Evolutionary conservation across 352 stramenopile species (phyloP), one percentile per base, ranked within the genome.

Genomic region (Globisporangium apiculatum): DNA sequence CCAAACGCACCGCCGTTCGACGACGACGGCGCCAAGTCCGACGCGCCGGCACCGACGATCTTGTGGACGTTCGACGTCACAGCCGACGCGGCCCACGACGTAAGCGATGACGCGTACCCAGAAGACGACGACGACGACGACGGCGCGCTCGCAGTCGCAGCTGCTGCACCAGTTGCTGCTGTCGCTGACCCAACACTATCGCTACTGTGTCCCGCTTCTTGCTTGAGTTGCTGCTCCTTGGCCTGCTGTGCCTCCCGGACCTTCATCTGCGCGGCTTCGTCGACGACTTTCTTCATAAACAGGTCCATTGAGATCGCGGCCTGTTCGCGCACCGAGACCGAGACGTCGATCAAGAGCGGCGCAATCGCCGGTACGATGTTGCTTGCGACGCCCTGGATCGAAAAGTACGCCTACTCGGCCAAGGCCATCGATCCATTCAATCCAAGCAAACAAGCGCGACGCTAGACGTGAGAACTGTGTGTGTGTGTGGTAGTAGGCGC

Each of bases 271-370:
- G 61, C 73, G n/a, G 74, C 76, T 66, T 91, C 85, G 41, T 87
- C 72, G 61, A 82, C 74, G 6, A 93, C 70, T 60, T 87, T 89
- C 55, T 89, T 89, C 75, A 91, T 90, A 55, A 92, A 93, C 55
- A 83, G 58, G 35, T 85, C 69, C 72, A 95, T 85, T 15, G 80
- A 91, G 0, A 68, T 58, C 50, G 84, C 71, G 24, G 85, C 85
- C 64, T 95, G 79, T 9, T 93, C 79, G 11, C 85, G 73, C 35
- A 95, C 85, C 43, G 77, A 86, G 38, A 87, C 67, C 0, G 85
- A 95, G 6, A 90, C 77, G 53, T 95, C 85, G 18, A 95, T 66
- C 48, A 95, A 59, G 45, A 95, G 64, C 36, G 85, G 85, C 0
- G 81, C 79, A 37, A 93, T 89, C 18, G 80, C 78, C 36, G 83